Conservation (phyloP, 2,329 filamentous ascomycete genomes). For the Claviceps digitariae region DNA sequence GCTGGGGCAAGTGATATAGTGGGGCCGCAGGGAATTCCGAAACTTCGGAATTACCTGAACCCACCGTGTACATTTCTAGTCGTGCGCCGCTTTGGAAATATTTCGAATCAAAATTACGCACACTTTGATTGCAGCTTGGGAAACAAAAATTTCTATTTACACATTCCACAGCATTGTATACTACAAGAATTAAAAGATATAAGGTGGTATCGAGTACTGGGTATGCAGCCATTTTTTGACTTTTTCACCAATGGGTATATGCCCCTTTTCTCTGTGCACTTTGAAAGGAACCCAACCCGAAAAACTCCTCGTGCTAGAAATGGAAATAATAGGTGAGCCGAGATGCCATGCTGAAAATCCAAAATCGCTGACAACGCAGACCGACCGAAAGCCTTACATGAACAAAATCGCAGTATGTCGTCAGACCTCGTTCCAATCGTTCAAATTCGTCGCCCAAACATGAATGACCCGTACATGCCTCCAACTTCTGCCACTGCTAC, state of each 20-base stretch:
- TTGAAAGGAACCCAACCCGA: constrained; percentile 1
- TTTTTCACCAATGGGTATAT: not conserved
- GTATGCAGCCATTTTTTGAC: not conserved
- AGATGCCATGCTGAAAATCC: not conserved
- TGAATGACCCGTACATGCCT: constrained; percentile 72
- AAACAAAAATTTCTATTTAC: not conserved
- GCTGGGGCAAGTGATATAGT: not conserved
- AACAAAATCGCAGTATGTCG: not conserved
- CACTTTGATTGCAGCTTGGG: no score
- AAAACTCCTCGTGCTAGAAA: constrained; percentile 8
- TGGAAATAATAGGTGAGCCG: constrained; percentile 9
- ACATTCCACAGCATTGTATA: not conserved
- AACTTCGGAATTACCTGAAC: no score
- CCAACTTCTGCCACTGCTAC: constrained; percentile 84
- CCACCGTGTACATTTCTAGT: no score
- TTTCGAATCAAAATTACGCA: no score
- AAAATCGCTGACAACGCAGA: not conserved
- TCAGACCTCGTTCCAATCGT: constrained; percentile 7
- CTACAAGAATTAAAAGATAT: not conserved
- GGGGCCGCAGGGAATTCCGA: no score
- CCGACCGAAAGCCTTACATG: not conserved
- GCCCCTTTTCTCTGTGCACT: not conserved
- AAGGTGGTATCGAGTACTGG: constrained; percentile 3
- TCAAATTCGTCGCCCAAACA: constrained; percentile 48
- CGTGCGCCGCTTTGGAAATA: no score